phyloP scores from a whole-genome alignment of 1,139 yeast genomes.

The Saccharomycopsis hybrid region DNA sequence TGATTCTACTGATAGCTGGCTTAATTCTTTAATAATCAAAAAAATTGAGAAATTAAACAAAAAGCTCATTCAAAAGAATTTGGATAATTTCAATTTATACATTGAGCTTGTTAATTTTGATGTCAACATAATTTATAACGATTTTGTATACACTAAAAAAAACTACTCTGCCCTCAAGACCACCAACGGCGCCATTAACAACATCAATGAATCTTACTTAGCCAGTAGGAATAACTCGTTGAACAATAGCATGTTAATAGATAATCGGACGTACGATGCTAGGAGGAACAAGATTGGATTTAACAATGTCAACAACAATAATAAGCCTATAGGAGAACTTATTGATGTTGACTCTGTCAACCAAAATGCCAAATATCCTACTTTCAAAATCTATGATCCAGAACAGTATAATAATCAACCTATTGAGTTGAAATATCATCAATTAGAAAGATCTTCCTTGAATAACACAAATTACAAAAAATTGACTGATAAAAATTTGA shows the following conservation, averaged over 20 bases:
- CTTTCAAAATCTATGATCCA: constrained; percentile 54
- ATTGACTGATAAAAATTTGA: constrained; percentile 66
- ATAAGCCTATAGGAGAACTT: constrained; percentile 25
- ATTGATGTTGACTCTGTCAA: constrained; percentile 28
- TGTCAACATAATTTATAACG: constrained; percentile 75
- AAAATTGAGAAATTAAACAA: constrained; percentile 43
- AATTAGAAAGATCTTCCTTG: constrained; percentile 76
- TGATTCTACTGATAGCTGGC: constrained; percentile 57
- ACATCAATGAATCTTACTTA: constrained; percentile 24
- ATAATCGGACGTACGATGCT: too few species aligned
- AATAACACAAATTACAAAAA: constrained; percentile 40
- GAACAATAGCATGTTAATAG: constrained; percentile 27
- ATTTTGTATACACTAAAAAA: constrained; percentile 37
- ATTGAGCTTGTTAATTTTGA: constrained; percentile 75
- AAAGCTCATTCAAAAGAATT: constrained; percentile 26
- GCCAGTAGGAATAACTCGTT: constrained; percentile 16
- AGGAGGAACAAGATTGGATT: constrained; percentile 21
- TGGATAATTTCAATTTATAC: constrained; percentile 41
- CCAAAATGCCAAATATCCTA: constrained; percentile 30
- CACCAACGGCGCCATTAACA: constrained; percentile 3
- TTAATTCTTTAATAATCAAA: constrained; percentile 62
- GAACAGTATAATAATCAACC: constrained; percentile 68
- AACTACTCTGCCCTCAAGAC: constrained; percentile 23
- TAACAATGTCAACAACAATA: constrained; percentile 21
- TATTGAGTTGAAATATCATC: constrained; percentile 79